Conservation (phyloP, 805 yeast species). For the Myxozyma vanderwaltii region DNA sequence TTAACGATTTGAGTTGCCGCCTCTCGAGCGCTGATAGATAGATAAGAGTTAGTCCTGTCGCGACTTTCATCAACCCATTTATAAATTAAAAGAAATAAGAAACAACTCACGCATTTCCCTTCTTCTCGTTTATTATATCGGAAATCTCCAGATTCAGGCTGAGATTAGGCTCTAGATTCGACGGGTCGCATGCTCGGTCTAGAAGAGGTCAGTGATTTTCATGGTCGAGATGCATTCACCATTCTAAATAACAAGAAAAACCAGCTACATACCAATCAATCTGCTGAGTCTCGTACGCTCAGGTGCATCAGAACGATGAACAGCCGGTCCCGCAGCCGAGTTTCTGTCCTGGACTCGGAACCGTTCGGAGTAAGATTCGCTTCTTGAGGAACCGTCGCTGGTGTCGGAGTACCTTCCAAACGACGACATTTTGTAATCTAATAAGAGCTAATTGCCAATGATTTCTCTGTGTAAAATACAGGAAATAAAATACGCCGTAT, state of each 20-base stretch:
- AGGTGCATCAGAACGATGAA: conserved; percentile 15
- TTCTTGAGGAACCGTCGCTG: conserved; percentile 19
- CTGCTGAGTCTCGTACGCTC: conserved; percentile 36
- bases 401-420: conserved; percentile 28
- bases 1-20: conserved; percentile 86
- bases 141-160: conserved; percentile 89
- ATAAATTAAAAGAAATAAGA: background rate
- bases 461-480: too few species aligned
- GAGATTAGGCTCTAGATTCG: conserved; percentile 81
- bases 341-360: conserved; percentile 37
- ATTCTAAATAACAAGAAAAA: too few species aligned
- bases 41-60: background rate
- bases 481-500: too few species aligned
- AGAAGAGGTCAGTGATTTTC: background rate
- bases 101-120: conserved; percentile 62
- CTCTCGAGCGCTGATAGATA: conserved; percentile 65
- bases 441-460: background rate
- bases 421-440: conserved; percentile 13
- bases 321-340: conserved; percentile 4
- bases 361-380: conserved; percentile 40
- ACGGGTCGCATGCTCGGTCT: conserved; percentile 85
- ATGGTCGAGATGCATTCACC: too few species aligned
- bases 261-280: conserved; percentile 40
- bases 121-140: conserved; percentile 88
- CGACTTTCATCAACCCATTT: background rate